Evolutionary conservation across 371 early-diverging fungal genomes (phyloP).

Genomic region (Apophysomyces ossiformis): DNA sequence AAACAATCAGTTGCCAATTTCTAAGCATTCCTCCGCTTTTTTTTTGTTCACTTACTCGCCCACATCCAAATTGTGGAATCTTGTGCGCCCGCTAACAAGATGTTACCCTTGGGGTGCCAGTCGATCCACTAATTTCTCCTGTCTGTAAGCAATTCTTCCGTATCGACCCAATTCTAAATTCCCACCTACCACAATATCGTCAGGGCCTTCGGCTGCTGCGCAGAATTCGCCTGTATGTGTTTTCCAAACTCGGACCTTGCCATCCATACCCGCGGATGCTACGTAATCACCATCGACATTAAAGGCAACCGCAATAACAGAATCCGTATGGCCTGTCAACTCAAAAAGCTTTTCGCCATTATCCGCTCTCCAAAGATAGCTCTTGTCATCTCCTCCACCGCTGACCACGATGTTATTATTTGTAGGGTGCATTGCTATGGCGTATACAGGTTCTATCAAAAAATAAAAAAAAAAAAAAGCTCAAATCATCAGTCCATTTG

Average conservation of each 20-base stretch:
- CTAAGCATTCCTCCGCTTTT: not conserved
- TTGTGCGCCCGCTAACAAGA: conserved; percentile 84
- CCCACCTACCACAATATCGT: conserved; percentile 77
- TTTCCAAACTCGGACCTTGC: conserved; percentile 87
- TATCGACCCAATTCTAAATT: not conserved
- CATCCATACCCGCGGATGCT: conserved; percentile 95
- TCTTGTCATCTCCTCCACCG: conserved; percentile 96
- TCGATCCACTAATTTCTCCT: conserved; percentile 72
- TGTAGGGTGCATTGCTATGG: conserved; percentile 84
- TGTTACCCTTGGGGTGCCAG: conserved; percentile 96
- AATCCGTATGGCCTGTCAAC: conserved; percentile 82
- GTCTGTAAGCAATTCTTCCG: not conserved
- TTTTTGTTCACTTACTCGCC: conserved; percentile 57
- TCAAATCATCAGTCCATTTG: not conserved
- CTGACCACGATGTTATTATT: conserved; percentile 66
- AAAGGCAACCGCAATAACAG: conserved; percentile 86
- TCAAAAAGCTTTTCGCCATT: conserved; percentile 78
- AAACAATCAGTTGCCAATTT: not conserved
- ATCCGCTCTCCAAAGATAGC: conserved; percentile 87
- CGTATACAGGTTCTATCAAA: conserved; percentile 81
- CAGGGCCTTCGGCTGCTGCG: conserved; percentile 84
- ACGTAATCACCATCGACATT: conserved; percentile 84
- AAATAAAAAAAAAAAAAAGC: no score
- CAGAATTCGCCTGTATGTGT: conserved; percentile 65
- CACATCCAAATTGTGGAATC: conserved; percentile 97